Base-by-base conservation (phyloP, 75 land plant genomes). In the Larix kaempferi region DNA sequence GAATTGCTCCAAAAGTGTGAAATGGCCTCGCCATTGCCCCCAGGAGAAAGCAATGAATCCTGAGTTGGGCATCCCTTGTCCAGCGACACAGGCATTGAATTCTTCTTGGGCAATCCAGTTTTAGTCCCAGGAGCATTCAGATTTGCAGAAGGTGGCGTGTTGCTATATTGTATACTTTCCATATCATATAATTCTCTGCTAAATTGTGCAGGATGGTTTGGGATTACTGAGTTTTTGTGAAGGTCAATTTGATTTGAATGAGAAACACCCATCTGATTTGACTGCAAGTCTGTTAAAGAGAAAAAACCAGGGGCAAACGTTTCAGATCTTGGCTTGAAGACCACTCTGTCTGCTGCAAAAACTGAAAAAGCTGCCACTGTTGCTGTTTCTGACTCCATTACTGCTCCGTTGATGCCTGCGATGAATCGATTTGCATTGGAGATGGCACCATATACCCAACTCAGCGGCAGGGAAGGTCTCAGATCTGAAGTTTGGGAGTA, bases 31-130 rank as follows among this genome's bases (percentile, higher is more conserved):
- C 23, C 73, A 69, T 69, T 67, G 44, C 4, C 72, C n/a, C 52
- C 72, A 49, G 12, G 12, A 67, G 44, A 67, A 67, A 21, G 44
- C 23, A 67, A n/a, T 39, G 72, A 39, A 67, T 67, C 72, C 21
- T 67, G 72, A 67, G 23, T 19, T 67, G 72, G 72, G 12, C 49
- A 21, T 0, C 29, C n/a, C 72, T 39, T 8, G 21, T 67, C 22
- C 19, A 67, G 49, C 7, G 44, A 67, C 41, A 67, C 3, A 19
- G 19, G 44, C 12, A 49, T 8, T 67, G 71, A 67, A 21, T n/a
- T 39, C 22, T 17, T 21, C 0, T 49, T 37, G 71, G 71, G 71
- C 52, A 44, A 8, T 44, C 10, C 52, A 44, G 52, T 7, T n/a
- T 39, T 67, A 7, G 22, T 10, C 22, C 39, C 37, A 29, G 2